Conservation (phyloP, 2,329 filamentous ascomycete genomes). For the Nectriaceae sp. region DNA sequence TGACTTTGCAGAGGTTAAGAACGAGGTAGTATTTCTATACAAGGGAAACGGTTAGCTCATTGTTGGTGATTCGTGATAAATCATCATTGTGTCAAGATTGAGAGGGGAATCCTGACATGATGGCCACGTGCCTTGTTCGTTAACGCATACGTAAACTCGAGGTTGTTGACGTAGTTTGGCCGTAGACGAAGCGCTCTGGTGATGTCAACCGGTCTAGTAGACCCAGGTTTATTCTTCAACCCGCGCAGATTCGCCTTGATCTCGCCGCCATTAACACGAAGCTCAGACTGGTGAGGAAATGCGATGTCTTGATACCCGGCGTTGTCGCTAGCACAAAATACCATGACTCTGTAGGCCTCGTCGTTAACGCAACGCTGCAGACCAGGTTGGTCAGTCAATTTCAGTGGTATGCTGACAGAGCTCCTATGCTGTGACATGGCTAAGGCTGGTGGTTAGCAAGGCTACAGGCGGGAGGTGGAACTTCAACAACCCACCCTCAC, state of each 20-base stretch:
- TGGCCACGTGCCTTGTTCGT: constrained; percentile 72
- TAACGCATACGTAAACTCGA: constrained; percentile 89
- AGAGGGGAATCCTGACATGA: constrained; percentile 14
- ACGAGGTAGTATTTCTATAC: constrained; percentile 70
- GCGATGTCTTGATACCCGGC: constrained; percentile 72
- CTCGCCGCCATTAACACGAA: constrained; percentile 86
- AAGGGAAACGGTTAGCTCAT: constrained; percentile 17
- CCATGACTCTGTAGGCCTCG: constrained; percentile 69
- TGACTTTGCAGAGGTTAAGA: constrained; percentile 74
- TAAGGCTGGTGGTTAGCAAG: constrained; percentile 24
- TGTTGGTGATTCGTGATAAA: constrained; percentile 8
- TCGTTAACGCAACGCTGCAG: constrained; percentile 61
- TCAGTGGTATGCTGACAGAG: constrained; percentile 48
- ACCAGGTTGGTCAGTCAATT: constrained; percentile 51
- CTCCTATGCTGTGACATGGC: constrained; percentile 59
- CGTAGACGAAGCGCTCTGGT: constrained; percentile 74
- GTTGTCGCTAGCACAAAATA: constrained; percentile 76
- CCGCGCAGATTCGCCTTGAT: constrained; percentile 93
- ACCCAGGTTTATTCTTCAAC: constrained; percentile 93
- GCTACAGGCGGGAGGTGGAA: not conserved
- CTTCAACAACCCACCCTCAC: constrained; percentile 64
- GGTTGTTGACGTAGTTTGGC: constrained; percentile 70
- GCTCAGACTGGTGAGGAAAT: constrained; percentile 90
- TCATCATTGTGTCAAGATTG: constrained; percentile 20
- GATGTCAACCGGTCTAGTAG: constrained; percentile 90